phyloP scores from a whole-genome alignment of 208 protist genomes.

The Leishmania tropica region DNA sequence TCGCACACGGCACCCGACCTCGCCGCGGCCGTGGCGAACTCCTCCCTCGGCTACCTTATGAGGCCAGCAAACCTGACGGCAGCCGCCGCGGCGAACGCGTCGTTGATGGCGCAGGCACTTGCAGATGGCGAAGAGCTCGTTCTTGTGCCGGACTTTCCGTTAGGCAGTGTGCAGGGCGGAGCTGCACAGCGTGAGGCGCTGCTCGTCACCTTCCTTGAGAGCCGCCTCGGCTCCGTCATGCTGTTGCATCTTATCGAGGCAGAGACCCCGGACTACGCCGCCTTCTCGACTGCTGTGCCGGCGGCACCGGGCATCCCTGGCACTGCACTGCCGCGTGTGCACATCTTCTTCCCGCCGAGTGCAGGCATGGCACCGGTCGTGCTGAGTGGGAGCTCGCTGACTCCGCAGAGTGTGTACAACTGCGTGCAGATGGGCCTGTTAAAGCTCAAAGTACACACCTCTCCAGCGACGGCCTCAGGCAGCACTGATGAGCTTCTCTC shows the following conservation, averaged over 20 bases:
- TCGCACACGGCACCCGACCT: conserved; percentile 6
- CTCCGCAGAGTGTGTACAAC: conserved; percentile 37
- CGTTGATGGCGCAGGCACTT: conserved; percentile 15
- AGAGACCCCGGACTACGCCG: conserved; percentile 43
- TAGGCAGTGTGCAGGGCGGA: conserved; percentile 39
- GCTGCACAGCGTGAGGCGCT: conserved; percentile 52
- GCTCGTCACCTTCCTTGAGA: conserved; percentile 36
- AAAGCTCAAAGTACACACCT: neutral
- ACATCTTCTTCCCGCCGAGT: conserved; percentile 49
- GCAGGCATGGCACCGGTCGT: conserved; percentile 28
- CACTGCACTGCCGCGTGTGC: conserved; percentile 42
- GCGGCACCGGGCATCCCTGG: neutral
- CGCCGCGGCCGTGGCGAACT: conserved; percentile 17
- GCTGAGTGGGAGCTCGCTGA: conserved; percentile 39
- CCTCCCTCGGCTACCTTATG: conserved; percentile 24
- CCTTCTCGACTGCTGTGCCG: conserved; percentile 46
- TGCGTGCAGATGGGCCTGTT: conserved; percentile 32
- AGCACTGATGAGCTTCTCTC: conserved; percentile 8
- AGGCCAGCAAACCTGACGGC: conserved; percentile 18
- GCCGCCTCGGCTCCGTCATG: conserved; percentile 33
- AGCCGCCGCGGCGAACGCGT: conserved; percentile 1
- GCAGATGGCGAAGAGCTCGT: conserved; percentile 27
- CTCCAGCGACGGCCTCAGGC: neutral
- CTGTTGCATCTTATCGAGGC: conserved; percentile 59
- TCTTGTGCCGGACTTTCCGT: conserved; percentile 25